phyloP scores from a whole-genome alignment of 352 stramenopile species.

The Aphanomyces cochlioides region DNA sequence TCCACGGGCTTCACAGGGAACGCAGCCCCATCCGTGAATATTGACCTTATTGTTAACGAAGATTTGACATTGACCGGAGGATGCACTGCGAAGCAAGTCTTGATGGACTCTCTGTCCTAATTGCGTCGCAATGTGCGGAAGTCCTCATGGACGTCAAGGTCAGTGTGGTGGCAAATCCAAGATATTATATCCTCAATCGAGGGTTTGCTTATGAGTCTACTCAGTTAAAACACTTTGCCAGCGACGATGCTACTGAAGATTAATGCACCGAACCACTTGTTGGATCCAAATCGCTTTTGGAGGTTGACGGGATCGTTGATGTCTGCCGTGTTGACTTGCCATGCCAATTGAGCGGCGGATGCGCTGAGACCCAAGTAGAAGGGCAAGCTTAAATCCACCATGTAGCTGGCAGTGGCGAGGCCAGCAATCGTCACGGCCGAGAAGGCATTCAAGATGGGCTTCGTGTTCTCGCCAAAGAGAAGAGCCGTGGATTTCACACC shows the following conservation, averaged over 20 bases:
- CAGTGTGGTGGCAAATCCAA: too few relatives aligned
- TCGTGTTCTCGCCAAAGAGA: conserved; percentile 93
- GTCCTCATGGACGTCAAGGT: too few relatives aligned
- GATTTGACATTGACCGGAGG: too few relatives aligned
- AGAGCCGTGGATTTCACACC: conserved; percentile 95
- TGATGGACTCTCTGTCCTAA: too few relatives aligned
- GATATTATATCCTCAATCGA: too few relatives aligned
- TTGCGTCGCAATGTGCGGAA: too few relatives aligned
- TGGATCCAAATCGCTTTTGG: conserved; percentile 91
- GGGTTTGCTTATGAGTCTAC: too few relatives aligned
- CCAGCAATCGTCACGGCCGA: conserved; percentile 58
- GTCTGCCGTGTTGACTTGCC: conserved; percentile 96
- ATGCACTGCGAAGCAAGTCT: too few relatives aligned
- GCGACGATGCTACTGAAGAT: conserved; percentile 80
- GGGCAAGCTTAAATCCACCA: conserved; percentile 72
- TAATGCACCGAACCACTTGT: conserved; percentile 86
- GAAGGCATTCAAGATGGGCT: conserved; percentile 89
- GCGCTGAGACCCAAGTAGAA: conserved; percentile 88
- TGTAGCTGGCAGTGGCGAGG: conserved; percentile 67
- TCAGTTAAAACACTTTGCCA: conserved; percentile 55
- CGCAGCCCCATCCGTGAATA: too few relatives aligned
- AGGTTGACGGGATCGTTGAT: conserved; percentile 92
- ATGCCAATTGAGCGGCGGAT: conserved; percentile 91
- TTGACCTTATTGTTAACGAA: too few relatives aligned
- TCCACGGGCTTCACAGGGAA: too few relatives aligned